These are phyloP conservation scores for Sphagnum contortum DNA, from an alignment of 225 moss, liverwort and hornwort species.

Conservation along the genomic window DNA sequence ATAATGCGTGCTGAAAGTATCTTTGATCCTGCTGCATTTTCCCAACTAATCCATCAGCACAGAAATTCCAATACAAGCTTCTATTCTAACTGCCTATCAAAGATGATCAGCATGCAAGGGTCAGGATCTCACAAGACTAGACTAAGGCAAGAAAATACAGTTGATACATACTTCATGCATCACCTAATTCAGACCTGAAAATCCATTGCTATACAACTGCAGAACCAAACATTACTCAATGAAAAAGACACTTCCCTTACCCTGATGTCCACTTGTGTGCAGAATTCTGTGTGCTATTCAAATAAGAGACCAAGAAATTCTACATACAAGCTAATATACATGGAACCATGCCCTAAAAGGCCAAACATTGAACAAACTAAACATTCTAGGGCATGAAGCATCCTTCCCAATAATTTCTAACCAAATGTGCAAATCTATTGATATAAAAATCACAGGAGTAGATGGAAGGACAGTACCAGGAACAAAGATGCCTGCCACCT, in stretches of 20 bases:
- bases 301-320: too few relatives aligned
- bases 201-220: neutral
- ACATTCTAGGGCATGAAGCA: neutral
- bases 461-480: constrained; percentile 44
- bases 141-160: neutral
- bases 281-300: too few relatives aligned
- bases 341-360: neutral
- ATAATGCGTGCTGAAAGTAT: constrained; percentile 62
- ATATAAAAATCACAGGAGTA: too few relatives aligned
- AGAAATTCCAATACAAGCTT: constrained; percentile 2
- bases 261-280: too few relatives aligned
- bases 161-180: neutral
- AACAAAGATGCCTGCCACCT: constrained; percentile 73
- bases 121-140: neutral
- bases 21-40: constrained; percentile 69
- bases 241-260: neutral
- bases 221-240: neutral
- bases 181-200: neutral
- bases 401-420: too few relatives aligned
- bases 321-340: neutral
- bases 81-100: neutral
- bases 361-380: neutral
- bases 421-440: too few relatives aligned
- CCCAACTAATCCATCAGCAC: constrained; percentile 1
- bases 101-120: neutral